Base-by-base conservation (phyloP, 768 basidiomycete genomes). In the Lactarius pseudohatsudake region DNA sequence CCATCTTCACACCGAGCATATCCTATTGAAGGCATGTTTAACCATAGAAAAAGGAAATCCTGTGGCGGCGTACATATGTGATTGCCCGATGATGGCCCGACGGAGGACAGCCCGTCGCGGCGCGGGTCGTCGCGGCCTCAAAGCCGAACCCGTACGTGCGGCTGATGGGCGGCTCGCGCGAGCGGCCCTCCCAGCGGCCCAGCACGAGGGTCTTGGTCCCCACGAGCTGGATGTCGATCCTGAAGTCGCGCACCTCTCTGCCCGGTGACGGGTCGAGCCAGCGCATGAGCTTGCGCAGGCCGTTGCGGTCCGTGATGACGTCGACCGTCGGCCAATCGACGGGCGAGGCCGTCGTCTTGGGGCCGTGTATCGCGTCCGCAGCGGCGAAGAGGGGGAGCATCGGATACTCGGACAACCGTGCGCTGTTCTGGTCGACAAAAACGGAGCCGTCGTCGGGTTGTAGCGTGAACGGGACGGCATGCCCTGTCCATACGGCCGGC, bases 201-300 rank as follows among this genome's bases (percentile, higher is more conserved):
- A 91, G 76, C 38, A 92, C 70, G 20, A 89, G 76, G 0, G 90
- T 91, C 62, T 77, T 79, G 18, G 71, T 71, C 1, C 89, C 88
- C 0, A 79, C 82, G n/a, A 90, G 77, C 72, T 92, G 85, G 6
- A 86, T 66, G 63, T 93, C 89, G 67, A 93, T 89, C 22, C 91
- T 79, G 72, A 92, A 93, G 64, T 84, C 82, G 11, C 76, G 72
- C 30, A 71, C 67, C 16, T 75, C 76, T 30, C 75, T 77, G 16
- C 72, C 73, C 20, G 40, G 30, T 7, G 66, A 59, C 0, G 66
- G 66, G 26, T 38, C 59, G 22, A 82, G 78, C 86, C 86, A 89
- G 30, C 85, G 79, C 26, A 86, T 70, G 47, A 91, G 76, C 74
- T 89, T 89, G 32, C 89, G 81, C 22, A 91, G 75, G 30, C 79